Conservation (phyloP, 495 filamentous ascomycete species). For the Annulohypoxylon moriforme region DNA sequence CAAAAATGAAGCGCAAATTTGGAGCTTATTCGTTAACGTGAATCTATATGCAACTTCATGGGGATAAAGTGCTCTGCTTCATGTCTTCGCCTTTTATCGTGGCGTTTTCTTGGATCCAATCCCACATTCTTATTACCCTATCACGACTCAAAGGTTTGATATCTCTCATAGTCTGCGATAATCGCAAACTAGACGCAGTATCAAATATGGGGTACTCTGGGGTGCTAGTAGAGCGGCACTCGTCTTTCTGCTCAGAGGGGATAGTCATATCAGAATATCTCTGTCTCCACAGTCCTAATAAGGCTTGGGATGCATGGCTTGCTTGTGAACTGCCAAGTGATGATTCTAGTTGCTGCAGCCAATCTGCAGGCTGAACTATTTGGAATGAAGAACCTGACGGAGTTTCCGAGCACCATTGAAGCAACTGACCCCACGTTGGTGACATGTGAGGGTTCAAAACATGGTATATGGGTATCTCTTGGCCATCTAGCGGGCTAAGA, state of each 20-base stretch:
- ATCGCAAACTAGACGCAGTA: constrained; percentile 46
- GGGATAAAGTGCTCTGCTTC: too few species aligned
- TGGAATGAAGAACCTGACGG: constrained; percentile 47
- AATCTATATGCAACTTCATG: background rate
- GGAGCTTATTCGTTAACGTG: too few species aligned
- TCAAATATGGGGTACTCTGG: constrained; percentile 45
- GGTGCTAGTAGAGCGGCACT: background rate
- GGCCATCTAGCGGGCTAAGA: background rate
- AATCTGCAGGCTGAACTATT: constrained; percentile 52
- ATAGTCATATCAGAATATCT: constrained; percentile 22
- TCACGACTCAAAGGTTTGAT: constrained; percentile 54
- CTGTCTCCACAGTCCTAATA: constrained; percentile 61
- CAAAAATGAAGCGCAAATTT: too few species aligned
- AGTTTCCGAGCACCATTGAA: constrained; percentile 55
- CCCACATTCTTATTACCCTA: constrained; percentile 58
- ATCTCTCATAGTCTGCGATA: constrained; percentile 48
- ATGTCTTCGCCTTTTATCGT: background rate
- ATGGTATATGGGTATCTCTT: constrained; percentile 56
- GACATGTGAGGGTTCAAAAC: constrained; percentile 58
- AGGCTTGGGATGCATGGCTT: constrained; percentile 53
- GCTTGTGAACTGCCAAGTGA: constrained; percentile 30
- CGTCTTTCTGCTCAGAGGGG: background rate
- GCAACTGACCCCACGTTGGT: constrained; percentile 58
- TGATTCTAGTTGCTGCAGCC: constrained; percentile 56
- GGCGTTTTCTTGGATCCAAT: constrained; percentile 51